A percentile compares a stretch with the other conserved stretches of the same genome.
These are phyloP conservation scores for Priceomyces melissophilus DNA, from an alignment of 805 yeast genomes.

Conservation along the genomic window DNA sequence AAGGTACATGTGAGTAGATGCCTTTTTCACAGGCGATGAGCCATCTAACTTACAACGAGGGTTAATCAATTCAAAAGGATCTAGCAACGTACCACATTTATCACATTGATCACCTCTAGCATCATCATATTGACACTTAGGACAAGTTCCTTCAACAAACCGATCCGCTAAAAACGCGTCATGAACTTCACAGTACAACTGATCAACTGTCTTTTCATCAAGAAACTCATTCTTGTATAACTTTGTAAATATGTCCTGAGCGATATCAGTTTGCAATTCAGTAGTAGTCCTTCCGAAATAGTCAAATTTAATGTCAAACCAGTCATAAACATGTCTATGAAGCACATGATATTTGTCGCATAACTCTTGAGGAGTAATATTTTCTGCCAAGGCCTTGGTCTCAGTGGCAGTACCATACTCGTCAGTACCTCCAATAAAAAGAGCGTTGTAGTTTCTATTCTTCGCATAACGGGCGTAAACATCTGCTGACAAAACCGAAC, in stretches of 20 bases:
- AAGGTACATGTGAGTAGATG: conserved; percentile 83
- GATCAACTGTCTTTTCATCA: conserved; percentile 85
- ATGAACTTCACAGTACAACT: conserved; percentile 87
- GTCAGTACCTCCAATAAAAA: conserved; percentile 94
- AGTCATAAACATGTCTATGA: conserved; percentile 87
- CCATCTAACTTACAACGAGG: conserved; percentile 95
- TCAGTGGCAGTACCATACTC: conserved; percentile 99
- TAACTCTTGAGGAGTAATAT: conserved; percentile 79
- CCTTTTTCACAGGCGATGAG: conserved; percentile 72
- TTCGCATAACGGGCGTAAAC: conserved; percentile 87
- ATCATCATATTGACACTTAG: conserved; percentile 90
- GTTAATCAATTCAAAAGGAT: conserved; percentile 88
- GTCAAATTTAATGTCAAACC: conserved; percentile 96
- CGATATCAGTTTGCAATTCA: conserved; percentile 84
- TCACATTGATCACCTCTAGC: conserved; percentile 99
- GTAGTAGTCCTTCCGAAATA: conserved; percentile 97
- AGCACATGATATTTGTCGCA: conserved; percentile 88
- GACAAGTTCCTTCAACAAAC: conserved; percentile 96
- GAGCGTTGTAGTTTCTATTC: conserved; percentile 80
- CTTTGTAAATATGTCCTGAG: conserved; percentile 86
- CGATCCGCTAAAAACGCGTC: conserved; percentile 92
- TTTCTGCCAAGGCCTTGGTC: conserved; percentile 94
- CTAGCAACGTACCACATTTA: conserved; percentile 83
- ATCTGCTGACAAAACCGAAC: conserved; percentile 93
- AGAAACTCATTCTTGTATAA: conserved; percentile 72